A percentile compares a stretch with the other conserved stretches of the same genome.
Evolutionary conservation across 176 grass and related monocot species (phyloP).

Genomic region (Carex cristatella): DNA sequence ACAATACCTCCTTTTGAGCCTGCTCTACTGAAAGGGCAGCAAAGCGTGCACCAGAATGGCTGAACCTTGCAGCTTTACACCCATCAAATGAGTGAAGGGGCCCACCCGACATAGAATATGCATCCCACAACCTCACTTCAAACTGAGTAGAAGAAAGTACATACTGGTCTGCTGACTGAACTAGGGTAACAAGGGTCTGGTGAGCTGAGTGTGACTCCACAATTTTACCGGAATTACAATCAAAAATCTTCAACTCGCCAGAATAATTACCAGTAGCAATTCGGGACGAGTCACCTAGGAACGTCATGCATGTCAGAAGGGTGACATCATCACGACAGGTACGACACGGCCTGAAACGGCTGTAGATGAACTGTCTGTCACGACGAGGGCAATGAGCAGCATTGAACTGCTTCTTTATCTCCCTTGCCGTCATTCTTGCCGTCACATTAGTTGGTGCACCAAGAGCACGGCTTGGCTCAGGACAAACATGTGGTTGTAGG

Average conservation of each 20-base stretch:
- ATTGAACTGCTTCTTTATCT: conserved; percentile 78
- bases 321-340: conserved; percentile 73
- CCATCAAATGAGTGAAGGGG: conserved; percentile 78
- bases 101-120: conserved; percentile 44
- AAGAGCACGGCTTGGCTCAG: conserved; percentile 72
- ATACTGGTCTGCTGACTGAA: conserved; percentile 67
- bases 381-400: conserved; percentile 63
- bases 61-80: conserved; percentile 86
- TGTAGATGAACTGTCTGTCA: conserved; percentile 95
- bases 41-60: conserved; percentile 60
- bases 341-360: conserved; percentile 84
- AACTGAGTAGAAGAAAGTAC: conserved; percentile 68
- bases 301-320: conserved; percentile 85
- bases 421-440: conserved; percentile 62
- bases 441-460: conserved; percentile 77
- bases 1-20: conserved; percentile 44
- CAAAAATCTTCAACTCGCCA: conserved; percentile 89
- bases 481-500: conserved; percentile 85
- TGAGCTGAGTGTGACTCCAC: conserved; percentile 66
- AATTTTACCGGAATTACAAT: conserved; percentile 70
- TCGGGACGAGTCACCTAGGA: conserved; percentile 70
- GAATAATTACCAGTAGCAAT: conserved; percentile 70
- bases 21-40: conserved; percentile 63
- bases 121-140: conserved; percentile 85
- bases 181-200: conserved; percentile 51